Evolutionary conservation across 768 basidiomycete species (phyloP).

Genomic region (Lactarius hengduanensis): DNA sequence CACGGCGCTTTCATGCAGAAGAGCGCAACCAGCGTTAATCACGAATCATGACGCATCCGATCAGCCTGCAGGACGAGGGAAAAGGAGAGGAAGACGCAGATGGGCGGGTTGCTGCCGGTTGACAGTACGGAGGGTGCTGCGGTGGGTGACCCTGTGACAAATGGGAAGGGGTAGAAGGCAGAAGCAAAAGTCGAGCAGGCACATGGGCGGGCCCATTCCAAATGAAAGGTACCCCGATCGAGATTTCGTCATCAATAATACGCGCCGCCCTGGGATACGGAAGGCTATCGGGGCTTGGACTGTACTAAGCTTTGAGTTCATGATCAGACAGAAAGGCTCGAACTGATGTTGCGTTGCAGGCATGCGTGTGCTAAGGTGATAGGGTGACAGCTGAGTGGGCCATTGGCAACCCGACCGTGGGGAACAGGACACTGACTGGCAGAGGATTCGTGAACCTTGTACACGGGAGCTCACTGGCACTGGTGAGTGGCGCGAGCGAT

Average conservation of each 20-base stretch:
- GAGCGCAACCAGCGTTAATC: slow-evolving; percentile 9
- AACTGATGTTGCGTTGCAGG: not conserved
- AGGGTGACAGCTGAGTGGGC: not conserved
- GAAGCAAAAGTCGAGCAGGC: slow-evolving; percentile 1
- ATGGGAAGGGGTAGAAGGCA: not conserved
- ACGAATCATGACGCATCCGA: slow-evolving; percentile 14
- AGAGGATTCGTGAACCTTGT: not conserved
- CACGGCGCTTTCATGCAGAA: not conserved
- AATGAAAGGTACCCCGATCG: not conserved
- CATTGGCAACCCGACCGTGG: not conserved
- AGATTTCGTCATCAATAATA: slow-evolving; percentile 5
- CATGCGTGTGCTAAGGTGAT: not conserved
- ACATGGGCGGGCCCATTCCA: not conserved
- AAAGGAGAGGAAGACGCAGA: not conserved
- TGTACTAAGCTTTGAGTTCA: not conserved
- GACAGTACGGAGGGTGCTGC: not conserved
- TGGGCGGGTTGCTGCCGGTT: not conserved
- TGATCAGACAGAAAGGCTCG: not conserved
- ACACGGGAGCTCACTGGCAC: not conserved
- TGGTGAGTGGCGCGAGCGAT: not conserved
- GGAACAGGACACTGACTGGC: not conserved
- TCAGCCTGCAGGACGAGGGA: not conserved
- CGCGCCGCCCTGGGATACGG: not conserved
- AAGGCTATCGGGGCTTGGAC: not conserved
- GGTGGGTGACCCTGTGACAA: slow-evolving; percentile 16